Evolutionary conservation across 257 asterid species (phyloP).

Genomic region (Scutellaria galericulata): DNA sequence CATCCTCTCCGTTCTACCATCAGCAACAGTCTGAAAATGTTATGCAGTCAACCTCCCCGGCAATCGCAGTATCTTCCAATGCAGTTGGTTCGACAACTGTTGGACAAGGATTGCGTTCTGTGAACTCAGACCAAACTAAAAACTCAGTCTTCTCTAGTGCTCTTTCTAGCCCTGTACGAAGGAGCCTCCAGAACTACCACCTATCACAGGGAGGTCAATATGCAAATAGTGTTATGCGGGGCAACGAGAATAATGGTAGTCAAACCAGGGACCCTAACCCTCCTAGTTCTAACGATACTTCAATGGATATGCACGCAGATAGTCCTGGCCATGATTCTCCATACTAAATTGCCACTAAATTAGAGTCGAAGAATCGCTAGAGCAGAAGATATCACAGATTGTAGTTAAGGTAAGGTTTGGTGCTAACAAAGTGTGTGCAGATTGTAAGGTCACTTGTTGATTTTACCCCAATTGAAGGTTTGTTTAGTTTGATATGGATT

Average conservation of each 20-base stretch:
- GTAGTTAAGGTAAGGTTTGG: slow-evolving; percentile 19
- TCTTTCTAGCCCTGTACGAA: slow-evolving; percentile 61
- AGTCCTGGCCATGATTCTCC: slow-evolving; percentile 60
- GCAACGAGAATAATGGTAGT: slow-evolving; percentile 38
- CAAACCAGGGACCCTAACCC: slow-evolving; percentile 49
- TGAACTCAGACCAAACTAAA: slow-evolving; percentile 48
- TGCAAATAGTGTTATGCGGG: slow-evolving; percentile 35
- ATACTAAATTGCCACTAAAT: slow-evolving; percentile 33
- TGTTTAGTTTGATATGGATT: slow-evolving; percentile 26
- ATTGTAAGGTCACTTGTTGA: slow-evolving; percentile 6
- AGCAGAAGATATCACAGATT: slow-evolving; percentile 17
- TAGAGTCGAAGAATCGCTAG: background rate
- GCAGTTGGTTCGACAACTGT: slow-evolving; percentile 46
- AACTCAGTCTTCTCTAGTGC: slow-evolving; percentile 62
- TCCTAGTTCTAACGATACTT: slow-evolving; percentile 54
- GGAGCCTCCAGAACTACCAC: slow-evolving; percentile 64
- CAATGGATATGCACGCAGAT: slow-evolving; percentile 64
- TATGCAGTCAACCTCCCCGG: slow-evolving; percentile 38
- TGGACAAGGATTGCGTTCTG: slow-evolving; percentile 49
- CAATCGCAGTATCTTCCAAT: slow-evolving; percentile 45
- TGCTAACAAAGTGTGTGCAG: slow-evolving; percentile 25
- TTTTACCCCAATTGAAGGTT: slow-evolving; percentile 17
- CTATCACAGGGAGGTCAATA: slow-evolving; percentile 46
- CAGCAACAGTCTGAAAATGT: slow-evolving; percentile 49
- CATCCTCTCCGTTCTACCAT: slow-evolving; percentile 43